A percentile compares a stretch with the other conserved stretches of the same genome.
These are phyloP conservation scores for Ceratobasidium sp. DNA, from an alignment of 1,284 basidiomycete species.

Conservation along the genomic window DNA sequence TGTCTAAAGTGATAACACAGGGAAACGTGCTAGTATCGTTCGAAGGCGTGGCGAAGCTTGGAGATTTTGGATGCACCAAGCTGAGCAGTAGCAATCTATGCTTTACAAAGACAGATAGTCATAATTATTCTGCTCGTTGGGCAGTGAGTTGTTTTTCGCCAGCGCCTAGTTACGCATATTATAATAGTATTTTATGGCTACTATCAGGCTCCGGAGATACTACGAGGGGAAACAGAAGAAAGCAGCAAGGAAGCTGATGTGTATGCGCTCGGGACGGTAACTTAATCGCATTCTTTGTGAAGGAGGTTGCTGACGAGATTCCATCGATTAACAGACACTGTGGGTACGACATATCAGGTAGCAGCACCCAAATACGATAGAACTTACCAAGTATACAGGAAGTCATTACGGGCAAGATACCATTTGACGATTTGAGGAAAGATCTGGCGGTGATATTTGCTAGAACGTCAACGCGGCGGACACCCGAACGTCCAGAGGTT, in stretches of 20 bases:
- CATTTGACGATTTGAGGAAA: not conserved
- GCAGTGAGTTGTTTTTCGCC: too few species aligned
- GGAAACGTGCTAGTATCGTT: conserved; percentile 12
- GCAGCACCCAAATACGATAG: not conserved
- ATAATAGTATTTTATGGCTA: not conserved
- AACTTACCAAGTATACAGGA: not conserved
- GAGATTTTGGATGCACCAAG: conserved; percentile 9
- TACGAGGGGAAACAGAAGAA: not conserved
- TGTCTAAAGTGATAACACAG: not conserved
- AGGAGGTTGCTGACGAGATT: too few species aligned
- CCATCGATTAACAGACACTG: not conserved
- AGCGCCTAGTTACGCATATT: too few species aligned
- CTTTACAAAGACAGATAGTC: not conserved
- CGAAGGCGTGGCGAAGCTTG: conserved; percentile 2
- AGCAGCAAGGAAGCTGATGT: not conserved
- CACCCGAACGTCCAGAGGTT: not conserved
- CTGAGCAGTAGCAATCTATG: not conserved
- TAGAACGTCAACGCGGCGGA: not conserved
- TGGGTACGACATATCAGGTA: not conserved
- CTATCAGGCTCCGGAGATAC: conserved; percentile 17
- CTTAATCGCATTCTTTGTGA: not conserved
- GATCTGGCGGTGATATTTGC: not conserved
- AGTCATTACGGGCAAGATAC: not conserved
- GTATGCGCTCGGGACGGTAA: conserved; percentile 31
- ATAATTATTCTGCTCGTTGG: not conserved